These are phyloP conservation scores for Yamadazyma buinensis DNA, from an alignment of 1,139 yeast genomes.

Conservation along the genomic window DNA sequence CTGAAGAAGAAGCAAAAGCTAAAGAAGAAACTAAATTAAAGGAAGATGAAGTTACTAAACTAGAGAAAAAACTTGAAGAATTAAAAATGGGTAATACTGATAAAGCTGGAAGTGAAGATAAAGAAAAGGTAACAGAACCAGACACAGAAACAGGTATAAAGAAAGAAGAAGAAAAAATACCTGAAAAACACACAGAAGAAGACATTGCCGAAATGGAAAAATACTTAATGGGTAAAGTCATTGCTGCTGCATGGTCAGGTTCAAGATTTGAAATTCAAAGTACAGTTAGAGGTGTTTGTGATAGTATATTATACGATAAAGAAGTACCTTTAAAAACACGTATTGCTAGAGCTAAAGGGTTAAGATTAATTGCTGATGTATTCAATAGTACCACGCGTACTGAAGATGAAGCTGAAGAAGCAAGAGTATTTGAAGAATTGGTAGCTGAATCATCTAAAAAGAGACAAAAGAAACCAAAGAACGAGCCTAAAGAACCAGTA, in stretches of 20 bases:
- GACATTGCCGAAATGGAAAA: conserved; percentile 85
- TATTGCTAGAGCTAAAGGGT: conserved; percentile 74
- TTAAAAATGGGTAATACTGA: conserved; percentile 7
- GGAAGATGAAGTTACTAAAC: conserved; percentile 16
- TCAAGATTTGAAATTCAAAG: conserved; percentile 86
- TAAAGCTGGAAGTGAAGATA: conserved; percentile 7
- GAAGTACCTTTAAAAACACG: conserved; percentile 53
- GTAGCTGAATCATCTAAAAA: conserved; percentile 90
- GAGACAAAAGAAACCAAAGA: conserved; percentile 50
- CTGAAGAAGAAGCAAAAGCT: conserved; percentile 25
- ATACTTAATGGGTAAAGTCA: conserved; percentile 79
- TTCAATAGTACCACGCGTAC: conserved; percentile 68
- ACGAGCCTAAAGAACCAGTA: background rate
- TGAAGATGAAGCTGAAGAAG: conserved; percentile 86
- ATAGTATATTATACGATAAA: conserved; percentile 64
- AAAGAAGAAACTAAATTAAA: conserved; percentile 20
- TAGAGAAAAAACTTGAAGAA: conserved; percentile 10
- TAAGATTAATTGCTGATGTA: conserved; percentile 69
- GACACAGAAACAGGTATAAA: conserved; percentile 2
- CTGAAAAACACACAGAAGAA: conserved; percentile 67
- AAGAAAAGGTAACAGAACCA: conserved; percentile 1
- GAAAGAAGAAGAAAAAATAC: conserved; percentile 20
- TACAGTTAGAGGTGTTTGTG: conserved; percentile 86
- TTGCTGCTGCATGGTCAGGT: conserved; percentile 97
- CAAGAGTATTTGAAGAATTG: conserved; percentile 82